phyloP scores from a whole-genome alignment of 108 stramenopile genomes.

The Fragilaria crotonensis region DNA sequence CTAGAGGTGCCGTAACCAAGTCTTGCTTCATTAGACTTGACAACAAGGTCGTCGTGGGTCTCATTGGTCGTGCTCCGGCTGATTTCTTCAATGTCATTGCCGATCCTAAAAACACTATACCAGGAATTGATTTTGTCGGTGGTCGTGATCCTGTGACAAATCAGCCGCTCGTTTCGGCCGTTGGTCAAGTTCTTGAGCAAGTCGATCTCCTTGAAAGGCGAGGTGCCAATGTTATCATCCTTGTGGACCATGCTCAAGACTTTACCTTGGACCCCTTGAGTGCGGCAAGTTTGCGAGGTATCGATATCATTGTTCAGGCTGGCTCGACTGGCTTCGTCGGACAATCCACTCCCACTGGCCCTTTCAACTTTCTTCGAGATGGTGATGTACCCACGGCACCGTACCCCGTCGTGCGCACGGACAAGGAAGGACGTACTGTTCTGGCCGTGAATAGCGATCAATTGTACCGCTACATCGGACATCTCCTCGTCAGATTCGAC shows the following conservation, averaged over 20 bases:
- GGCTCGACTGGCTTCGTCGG: slow-evolving; percentile 5
- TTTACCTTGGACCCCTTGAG: slow-evolving; percentile 3
- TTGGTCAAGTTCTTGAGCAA: neutral
- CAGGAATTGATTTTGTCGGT: slow-evolving; percentile 7
- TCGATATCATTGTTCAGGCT: slow-evolving; percentile 4
- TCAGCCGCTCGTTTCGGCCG: neutral
- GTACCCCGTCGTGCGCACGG: too few relatives aligned
- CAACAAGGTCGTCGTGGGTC: neutral
- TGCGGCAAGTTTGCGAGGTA: neutral
- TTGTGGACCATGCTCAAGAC: slow-evolving; percentile 10
- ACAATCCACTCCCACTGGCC: neutral
- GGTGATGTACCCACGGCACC: neutral
- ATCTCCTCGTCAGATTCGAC: slow-evolving; percentile 6
- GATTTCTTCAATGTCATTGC: slow-evolving; percentile 3
- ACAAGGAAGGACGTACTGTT: slow-evolving; percentile 1
- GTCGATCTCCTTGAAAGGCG: slow-evolving; percentile 1
- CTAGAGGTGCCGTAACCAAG: too few relatives aligned
- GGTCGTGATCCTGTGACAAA: slow-evolving; percentile 6
- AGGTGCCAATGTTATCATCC: neutral
- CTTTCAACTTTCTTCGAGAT: slow-evolving; percentile 7
- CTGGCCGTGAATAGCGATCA: neutral
- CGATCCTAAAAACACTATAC: too few relatives aligned
- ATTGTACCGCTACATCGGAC: slow-evolving; percentile 1
- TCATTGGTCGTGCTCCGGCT: slow-evolving; percentile 1
- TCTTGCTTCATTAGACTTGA: neutral